Conservation (phyloP, 306 rosid genomes). For the Sphenostylis stenocarpa region DNA sequence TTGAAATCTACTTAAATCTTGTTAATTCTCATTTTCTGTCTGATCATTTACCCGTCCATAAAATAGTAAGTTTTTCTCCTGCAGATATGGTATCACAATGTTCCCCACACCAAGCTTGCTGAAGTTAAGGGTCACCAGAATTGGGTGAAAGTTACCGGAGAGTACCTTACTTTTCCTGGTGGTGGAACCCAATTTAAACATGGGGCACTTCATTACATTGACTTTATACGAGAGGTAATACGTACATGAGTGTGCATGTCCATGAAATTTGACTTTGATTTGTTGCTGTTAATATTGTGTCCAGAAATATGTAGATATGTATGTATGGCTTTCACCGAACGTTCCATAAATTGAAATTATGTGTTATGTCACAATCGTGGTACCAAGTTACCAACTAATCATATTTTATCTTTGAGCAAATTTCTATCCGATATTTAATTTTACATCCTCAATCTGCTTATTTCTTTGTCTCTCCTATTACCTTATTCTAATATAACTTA, state of each 20-base stretch:
- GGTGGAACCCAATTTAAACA: slow-evolving; percentile 99
- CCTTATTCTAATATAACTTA: neutral
- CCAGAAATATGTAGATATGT: neutral
- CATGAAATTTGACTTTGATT: neutral
- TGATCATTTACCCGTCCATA: neutral
- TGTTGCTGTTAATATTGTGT: neutral
- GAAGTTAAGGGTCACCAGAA: slow-evolving; percentile 93
- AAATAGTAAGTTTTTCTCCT: slow-evolving; percentile 40
- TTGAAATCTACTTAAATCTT: slow-evolving; percentile 30
- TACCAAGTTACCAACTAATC: neutral
- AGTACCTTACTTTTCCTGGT: slow-evolving; percentile 94
- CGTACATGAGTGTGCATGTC: neutral
- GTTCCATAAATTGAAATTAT: neutral
- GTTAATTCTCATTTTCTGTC: neutral
- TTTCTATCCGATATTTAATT: neutral
- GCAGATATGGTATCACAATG: slow-evolving; percentile 95
- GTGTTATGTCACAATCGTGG: neutral
- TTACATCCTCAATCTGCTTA: neutral
- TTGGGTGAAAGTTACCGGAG: slow-evolving; percentile 94
- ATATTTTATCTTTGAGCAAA: neutral
- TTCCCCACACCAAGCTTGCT: slow-evolving; percentile 95
- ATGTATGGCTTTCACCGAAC: neutral
- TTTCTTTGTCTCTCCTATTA: neutral
- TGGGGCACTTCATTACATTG: slow-evolving; percentile 99
- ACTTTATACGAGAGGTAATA: slow-evolving; percentile 83